Conservation (phyloP, 768 basidiomycete species). For the Suillus cothurnatus region DNA sequence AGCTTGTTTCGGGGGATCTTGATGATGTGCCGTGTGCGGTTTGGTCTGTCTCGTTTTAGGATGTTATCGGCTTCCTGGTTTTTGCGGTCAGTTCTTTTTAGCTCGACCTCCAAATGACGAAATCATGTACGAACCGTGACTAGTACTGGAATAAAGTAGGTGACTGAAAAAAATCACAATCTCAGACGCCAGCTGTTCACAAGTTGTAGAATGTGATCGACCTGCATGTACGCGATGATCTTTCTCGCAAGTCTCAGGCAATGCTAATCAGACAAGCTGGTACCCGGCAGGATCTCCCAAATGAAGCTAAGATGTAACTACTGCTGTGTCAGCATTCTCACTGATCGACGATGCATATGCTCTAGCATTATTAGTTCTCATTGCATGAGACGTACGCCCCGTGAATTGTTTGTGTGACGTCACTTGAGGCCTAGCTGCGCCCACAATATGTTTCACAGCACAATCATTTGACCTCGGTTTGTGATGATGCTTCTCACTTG, state of each 20-base stretch:
- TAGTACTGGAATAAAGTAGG: not conserved
- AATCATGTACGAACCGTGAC: not conserved
- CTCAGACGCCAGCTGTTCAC: not conserved
- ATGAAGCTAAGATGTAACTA: not conserved
- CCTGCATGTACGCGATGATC: not conserved
- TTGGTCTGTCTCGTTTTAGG: not conserved
- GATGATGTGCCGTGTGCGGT: not conserved
- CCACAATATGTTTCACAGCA: not conserved
- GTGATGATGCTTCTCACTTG: not conserved
- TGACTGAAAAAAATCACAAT: not conserved
- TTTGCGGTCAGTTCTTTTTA: not conserved
- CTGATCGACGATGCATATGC: not conserved
- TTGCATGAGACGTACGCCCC: not conserved
- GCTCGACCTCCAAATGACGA: not conserved
- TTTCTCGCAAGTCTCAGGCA: not conserved
- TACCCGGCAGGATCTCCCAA: not conserved
- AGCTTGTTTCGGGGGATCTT: not conserved
- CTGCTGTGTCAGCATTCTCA: not conserved
- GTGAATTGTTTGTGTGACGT: not conserved
- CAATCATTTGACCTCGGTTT: slow-evolving; percentile 1
- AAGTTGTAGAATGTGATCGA: not conserved
- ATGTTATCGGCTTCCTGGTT: not conserved
- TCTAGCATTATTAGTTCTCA: not conserved
- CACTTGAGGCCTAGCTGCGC: not conserved
- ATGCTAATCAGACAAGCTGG: not conserved